A percentile compares a stretch with the other conserved stretches of the same genome.
These are phyloP conservation scores for Tremellales sp. DNA, from an alignment of 1,284 basidiomycete species.

Conservation along the genomic window DNA sequence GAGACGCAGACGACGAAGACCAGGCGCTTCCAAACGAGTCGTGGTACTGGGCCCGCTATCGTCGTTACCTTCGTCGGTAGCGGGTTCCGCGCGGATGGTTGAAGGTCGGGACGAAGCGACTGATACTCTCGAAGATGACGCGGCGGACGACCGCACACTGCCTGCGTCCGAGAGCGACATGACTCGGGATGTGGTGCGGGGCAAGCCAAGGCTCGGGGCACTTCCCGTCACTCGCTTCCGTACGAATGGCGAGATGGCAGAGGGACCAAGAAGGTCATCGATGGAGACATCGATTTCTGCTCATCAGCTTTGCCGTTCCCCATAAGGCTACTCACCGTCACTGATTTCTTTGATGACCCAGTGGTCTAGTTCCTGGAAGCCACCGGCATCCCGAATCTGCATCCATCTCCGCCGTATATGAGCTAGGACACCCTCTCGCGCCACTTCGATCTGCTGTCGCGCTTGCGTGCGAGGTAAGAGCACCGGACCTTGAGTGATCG, in stretches of 20 bases:
- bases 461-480: conserved; percentile 63
- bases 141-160: not conserved
- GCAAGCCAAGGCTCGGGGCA: conserved; percentile 8
- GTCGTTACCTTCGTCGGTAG: conserved; percentile 17
- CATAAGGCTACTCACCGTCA: conserved; percentile 57
- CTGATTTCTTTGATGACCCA: conserved; percentile 87
- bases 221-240: not conserved
- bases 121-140: not conserved
- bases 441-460: conserved; percentile 64
- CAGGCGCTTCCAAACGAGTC: no score
- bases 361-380: conserved; percentile 71
- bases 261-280: conserved; percentile 60
- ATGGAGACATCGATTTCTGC: conserved; percentile 68
- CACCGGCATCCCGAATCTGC: conserved; percentile 68
- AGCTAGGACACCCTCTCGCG: conserved; percentile 59
- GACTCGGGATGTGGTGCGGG: conserved; percentile 17
- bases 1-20: conserved; percentile 31
- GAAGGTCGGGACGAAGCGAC: not conserved
- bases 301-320: not conserved
- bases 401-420: conserved; percentile 62
- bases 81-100: conserved; percentile 3
- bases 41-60: no score
- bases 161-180: conserved; percentile 12
- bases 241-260: conserved; percentile 3
- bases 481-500: conserved; percentile 58